Evolutionary conservation across 495 filamentous ascomycete genomes (phyloP).

Genomic region (Aspergillus indologenus): DNA sequence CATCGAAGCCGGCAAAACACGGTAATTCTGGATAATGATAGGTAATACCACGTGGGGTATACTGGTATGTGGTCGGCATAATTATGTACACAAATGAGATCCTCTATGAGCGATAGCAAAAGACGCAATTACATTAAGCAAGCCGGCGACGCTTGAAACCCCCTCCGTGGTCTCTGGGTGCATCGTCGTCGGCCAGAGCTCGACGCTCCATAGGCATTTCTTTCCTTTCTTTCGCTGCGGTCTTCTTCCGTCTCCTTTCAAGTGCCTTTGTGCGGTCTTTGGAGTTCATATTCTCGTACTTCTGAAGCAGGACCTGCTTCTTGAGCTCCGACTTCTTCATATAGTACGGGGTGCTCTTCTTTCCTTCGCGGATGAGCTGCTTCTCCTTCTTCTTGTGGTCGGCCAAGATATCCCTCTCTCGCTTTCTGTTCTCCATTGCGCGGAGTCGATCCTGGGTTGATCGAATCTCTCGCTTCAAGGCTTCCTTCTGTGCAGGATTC

Average conservation of each 20-base stretch:
- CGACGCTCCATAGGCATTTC: constrained; percentile 67
- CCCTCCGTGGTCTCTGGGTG: constrained; percentile 16
- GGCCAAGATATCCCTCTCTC: constrained; percentile 59
- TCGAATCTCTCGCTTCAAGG: constrained; percentile 61
- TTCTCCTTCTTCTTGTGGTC: constrained; percentile 80
- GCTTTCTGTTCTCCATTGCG: constrained; percentile 62
- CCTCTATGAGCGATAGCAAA: neutral
- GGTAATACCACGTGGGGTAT: constrained; percentile 11
- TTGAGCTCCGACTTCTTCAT: constrained; percentile 89
- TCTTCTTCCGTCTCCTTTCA: constrained; percentile 82
- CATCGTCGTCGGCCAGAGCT: constrained; percentile 28
- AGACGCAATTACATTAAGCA: constrained; percentile 18
- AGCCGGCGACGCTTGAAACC: constrained; percentile 34
- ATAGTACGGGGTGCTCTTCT: constrained; percentile 88
- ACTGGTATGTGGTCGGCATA: neutral
- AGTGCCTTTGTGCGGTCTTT: constrained; percentile 76
- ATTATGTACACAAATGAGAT: constrained; percentile 5
- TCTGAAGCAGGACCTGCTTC: constrained; percentile 73
- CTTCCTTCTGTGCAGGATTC: constrained; percentile 57
- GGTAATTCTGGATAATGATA: constrained; percentile 15
- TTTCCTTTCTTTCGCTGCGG: constrained; percentile 74
- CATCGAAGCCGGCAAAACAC: neutral
- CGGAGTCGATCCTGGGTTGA: constrained; percentile 69
- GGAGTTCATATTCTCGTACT: constrained; percentile 74
- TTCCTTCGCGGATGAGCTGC: constrained; percentile 77